Percentiles rank a stretch among this genome's conserved stretches.
Evolutionary conservation across 495 filamentous ascomycete genomes (phyloP).

Genomic region (Apiosordaria backusii): DNA sequence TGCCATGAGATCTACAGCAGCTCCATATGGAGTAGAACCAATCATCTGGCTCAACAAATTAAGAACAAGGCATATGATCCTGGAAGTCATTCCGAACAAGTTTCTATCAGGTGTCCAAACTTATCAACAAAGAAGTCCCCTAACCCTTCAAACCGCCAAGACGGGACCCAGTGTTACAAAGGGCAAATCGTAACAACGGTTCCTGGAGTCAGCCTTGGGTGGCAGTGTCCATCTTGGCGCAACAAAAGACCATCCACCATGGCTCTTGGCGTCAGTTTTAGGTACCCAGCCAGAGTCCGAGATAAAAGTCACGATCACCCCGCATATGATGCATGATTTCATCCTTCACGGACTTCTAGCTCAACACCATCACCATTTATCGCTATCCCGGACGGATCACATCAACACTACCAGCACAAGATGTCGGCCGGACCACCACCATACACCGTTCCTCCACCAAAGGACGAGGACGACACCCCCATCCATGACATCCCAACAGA

Average conservation of each 20-base stretch:
- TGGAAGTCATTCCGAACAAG: too few relatives aligned
- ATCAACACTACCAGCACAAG: background rate
- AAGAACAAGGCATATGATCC: too few relatives aligned
- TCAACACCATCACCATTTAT: too few relatives aligned
- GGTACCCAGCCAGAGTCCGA: too few relatives aligned
- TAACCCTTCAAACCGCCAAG: background rate
- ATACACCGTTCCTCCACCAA: background rate
- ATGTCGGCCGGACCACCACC: too few relatives aligned
- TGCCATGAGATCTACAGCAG: too few relatives aligned
- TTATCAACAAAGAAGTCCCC: background rate
- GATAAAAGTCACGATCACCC: background rate
- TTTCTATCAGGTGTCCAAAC: too few relatives aligned
- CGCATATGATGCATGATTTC: background rate
- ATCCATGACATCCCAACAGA: background rate
- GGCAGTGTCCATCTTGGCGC: background rate
- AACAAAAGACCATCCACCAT: background rate
- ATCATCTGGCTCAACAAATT: too few relatives aligned
- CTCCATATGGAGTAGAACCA: too few relatives aligned
- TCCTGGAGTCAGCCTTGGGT: background rate
- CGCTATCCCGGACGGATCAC: background rate
- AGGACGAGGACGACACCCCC: background rate
- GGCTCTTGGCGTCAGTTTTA: background rate
- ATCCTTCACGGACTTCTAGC: too few relatives aligned
- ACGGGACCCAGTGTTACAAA: background rate
- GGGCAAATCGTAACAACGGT: background rate